Base-by-base conservation (phyloP, 192 early-diverging fungal genomes). In the Podila epicladia region DNA sequence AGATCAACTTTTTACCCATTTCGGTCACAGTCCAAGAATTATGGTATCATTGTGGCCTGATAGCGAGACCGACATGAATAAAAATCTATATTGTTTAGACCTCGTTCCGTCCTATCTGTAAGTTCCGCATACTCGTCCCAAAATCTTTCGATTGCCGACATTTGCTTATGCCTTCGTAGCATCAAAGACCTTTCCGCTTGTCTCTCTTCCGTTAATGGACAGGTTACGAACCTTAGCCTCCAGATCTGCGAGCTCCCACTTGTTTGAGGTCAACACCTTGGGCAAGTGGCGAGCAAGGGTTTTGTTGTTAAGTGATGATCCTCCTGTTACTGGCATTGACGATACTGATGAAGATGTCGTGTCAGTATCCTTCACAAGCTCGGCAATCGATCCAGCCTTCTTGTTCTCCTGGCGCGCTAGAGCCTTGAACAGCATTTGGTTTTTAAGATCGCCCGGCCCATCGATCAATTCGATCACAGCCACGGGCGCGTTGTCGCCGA, bases 391-490 rank as follows among this genome's bases (percentile, higher is more conserved):
- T 80, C 82, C 65, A 63, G 64, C 19, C 32, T 60, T 69, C 9
- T 11, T 26, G 12, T 26, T 26, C 61, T 85, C 80, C 48, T 66
- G 75, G 62, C 83, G 66, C 9, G 88, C 90, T 7, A 91, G 37
- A 33, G 77, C 66, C 74, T 82, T 85, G 53, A 86, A 75, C 19
- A 87, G 67, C 33, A 84, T 61, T 33, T 86, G 82, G 58, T 90
- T 91, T 65, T 87, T 86, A 45, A 94, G 77, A 67, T 99, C 97
- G 49, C 86, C 86, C 12, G 93, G 93, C 65, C 92, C 91, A 82
- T 95, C 94, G 19, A 98, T 92, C 62, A 95, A 92, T 83, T 99
- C 97, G 37, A 99, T 91, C 58, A 97, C 89, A 4, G 96, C 96
- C 83, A 94, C 91, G 8, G 94, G 93, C 2, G 96, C 95, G 69